A percentile compares a stretch with the other conserved stretches of the same genome.
Evolutionary conservation across 331 rosid species (phyloP).

Genomic region (Telfairia occidentalis): DNA sequence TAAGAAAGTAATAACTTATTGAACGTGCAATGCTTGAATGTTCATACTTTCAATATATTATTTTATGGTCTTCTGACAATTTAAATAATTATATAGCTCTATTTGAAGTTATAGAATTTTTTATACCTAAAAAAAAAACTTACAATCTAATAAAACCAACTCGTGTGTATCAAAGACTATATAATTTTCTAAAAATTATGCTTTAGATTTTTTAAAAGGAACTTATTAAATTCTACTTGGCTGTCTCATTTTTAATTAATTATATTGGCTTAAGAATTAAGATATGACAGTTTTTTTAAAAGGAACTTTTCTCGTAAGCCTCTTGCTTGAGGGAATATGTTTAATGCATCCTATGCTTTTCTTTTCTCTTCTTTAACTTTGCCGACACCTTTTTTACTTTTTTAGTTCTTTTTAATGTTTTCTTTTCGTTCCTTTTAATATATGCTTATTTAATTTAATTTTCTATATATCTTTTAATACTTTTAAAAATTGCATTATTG

Average conservation of each 20-base stretch:
- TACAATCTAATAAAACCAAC: too few relatives aligned
- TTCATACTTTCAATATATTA: too few relatives aligned
- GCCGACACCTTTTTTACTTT: background rate
- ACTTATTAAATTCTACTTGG: too few relatives aligned
- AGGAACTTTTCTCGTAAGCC: background rate
- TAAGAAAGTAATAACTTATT: too few relatives aligned
- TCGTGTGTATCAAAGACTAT: too few relatives aligned
- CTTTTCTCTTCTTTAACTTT: background rate
- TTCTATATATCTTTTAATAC: background rate
- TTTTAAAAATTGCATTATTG: background rate
- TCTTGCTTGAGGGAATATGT: background rate
- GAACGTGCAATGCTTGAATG: too few relatives aligned
- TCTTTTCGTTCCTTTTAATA: background rate
- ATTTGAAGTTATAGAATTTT: too few relatives aligned
- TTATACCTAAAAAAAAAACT: background rate
- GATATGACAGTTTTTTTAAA: background rate
- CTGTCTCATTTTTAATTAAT: background rate
- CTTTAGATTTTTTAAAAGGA: too few relatives aligned
- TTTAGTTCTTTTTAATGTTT: too few relatives aligned
- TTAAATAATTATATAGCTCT: background rate
- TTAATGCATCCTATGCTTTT: background rate
- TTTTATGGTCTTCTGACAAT: too few relatives aligned
- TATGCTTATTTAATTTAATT: background rate
- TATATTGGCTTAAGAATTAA: background rate
- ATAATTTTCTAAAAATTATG: background rate